Evolutionary conservation across 148 eudicot genomes (phyloP).

Genomic region (Heliosperma pusillum): DNA sequence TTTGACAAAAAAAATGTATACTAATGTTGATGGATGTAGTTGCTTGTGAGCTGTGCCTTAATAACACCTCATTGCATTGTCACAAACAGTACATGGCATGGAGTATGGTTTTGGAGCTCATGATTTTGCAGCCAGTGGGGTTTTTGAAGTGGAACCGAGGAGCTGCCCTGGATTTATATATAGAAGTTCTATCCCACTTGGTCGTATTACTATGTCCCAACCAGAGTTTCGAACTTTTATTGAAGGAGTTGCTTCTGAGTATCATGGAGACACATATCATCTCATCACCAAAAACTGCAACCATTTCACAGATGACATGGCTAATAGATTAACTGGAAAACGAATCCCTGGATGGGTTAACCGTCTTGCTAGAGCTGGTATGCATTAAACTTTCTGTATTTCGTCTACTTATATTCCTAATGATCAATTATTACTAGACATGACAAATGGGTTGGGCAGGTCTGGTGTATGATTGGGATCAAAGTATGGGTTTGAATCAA

Average conservation of each 20-base stretch:
- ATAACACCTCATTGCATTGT: background rate
- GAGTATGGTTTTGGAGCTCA: conserved; percentile 94
- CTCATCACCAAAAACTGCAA: conserved; percentile 83
- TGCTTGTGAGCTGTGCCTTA: background rate
- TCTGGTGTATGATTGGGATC: no score
- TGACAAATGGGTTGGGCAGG: background rate
- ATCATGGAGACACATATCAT: conserved; percentile 86
- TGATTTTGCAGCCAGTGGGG: conserved; percentile 71
- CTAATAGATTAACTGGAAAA: conserved; percentile 54
- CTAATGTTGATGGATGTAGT: background rate
- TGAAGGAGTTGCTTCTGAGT: conserved; percentile 63
- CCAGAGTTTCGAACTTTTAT: conserved; percentile 60
- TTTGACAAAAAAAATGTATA: background rate
- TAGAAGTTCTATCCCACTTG: conserved; percentile 61
- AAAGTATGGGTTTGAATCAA: no score
- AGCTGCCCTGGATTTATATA: conserved; percentile 78
- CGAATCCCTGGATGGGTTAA: conserved; percentile 89
- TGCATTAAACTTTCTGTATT: conserved; percentile 11
- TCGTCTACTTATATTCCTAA: background rate
- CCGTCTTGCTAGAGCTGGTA: conserved; percentile 78
- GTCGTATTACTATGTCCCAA: conserved; percentile 53
- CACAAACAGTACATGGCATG: conserved; percentile 69
- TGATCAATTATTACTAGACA: no score
- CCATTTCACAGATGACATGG: conserved; percentile 79
- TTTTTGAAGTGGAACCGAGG: conserved; percentile 88